Evolutionary conservation across 1,284 basidiomycete species (phyloP).

Genomic region (Malassezia slooffiae): DNA sequence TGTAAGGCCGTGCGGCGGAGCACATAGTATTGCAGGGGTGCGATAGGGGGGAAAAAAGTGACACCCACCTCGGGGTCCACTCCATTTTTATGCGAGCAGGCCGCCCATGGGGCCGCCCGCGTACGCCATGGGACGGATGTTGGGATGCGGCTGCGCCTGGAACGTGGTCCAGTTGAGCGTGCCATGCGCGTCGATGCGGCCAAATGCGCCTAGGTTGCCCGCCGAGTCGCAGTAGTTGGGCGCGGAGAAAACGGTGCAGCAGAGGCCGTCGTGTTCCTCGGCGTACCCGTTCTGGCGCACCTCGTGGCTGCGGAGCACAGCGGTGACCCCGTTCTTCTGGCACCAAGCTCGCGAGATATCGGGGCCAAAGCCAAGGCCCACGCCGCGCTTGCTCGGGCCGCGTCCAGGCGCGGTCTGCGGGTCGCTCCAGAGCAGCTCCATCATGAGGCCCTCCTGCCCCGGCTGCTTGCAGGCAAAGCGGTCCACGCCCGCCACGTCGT

Average conservation of each 20-base stretch:
- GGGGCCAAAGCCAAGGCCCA: constrained; percentile 89
- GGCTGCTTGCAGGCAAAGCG: constrained; percentile 74
- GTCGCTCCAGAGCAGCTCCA: constrained; percentile 61
- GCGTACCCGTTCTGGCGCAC: constrained; percentile 79
- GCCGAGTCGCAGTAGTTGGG: constrained; percentile 44
- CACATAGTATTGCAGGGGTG: background rate
- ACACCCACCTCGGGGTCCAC: background rate
- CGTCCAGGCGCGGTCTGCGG: constrained; percentile 82
- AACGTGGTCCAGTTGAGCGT: constrained; percentile 65
- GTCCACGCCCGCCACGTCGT: constrained; percentile 78
- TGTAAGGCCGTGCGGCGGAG: background rate
- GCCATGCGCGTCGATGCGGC: constrained; percentile 62
- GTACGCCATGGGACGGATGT: constrained; percentile 86
- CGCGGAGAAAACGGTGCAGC: constrained; percentile 61
- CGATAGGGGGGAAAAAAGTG: background rate
- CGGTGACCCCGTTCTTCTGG: constrained; percentile 70
- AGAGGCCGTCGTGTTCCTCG: constrained; percentile 76
- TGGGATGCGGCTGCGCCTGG: constrained; percentile 73
- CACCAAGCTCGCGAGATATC: constrained; percentile 59
- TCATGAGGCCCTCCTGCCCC: constrained; percentile 89
- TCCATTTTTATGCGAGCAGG: constrained; percentile 16
- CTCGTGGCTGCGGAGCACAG: constrained; percentile 90
- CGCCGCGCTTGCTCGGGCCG: constrained; percentile 90
- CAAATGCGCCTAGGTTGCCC: constrained; percentile 51
- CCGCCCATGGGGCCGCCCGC: constrained; percentile 31